Percentiles rank a stretch among this genome's conserved stretches.
Evolutionary conservation across 2,329 filamentous ascomycete species (phyloP).

Genomic region (Teratosphaeria nubilosa): DNA sequence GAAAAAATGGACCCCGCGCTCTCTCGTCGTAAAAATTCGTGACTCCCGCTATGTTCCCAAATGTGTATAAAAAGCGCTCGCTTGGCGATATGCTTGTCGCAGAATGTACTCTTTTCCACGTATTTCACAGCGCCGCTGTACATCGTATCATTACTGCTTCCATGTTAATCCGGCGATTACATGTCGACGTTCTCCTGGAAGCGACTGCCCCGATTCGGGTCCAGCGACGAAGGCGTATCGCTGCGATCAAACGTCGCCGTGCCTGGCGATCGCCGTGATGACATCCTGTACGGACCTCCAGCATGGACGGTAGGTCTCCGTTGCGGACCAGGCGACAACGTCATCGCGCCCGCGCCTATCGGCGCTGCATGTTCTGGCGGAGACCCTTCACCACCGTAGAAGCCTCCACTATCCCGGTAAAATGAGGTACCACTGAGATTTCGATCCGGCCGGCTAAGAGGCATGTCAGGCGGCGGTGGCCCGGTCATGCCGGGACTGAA

Average conservation of each 20-base stretch:
- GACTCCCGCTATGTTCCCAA: neutral
- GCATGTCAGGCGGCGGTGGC: conserved; percentile 11
- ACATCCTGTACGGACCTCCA: conserved; percentile 20
- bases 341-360: conserved; percentile 11
- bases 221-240: conserved; percentile 13
- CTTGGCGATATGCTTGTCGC: neutral
- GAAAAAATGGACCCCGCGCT: neutral
- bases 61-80: neutral
- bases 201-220: conserved; percentile 14
- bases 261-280: conserved; percentile 5
- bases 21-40: neutral
- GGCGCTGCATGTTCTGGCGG: conserved; percentile 4
- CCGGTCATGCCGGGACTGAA: conserved; percentile 38
- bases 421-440: conserved; percentile 29
- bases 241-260: conserved; percentile 11
- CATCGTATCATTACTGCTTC: neutral
- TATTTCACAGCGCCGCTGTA: neutral
- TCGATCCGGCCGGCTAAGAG: conserved; percentile 9
- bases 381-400: conserved; percentile 29
- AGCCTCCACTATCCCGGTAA: conserved; percentile 35
- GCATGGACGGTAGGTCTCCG: conserved; percentile 23
- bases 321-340: conserved; percentile 25
- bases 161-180: neutral
- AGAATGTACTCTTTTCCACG: neutral
- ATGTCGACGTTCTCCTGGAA: conserved; percentile 20